Conservation (phyloP, 1,284 basidiomycete genomes). For the Sporisorium graminicola region DNA sequence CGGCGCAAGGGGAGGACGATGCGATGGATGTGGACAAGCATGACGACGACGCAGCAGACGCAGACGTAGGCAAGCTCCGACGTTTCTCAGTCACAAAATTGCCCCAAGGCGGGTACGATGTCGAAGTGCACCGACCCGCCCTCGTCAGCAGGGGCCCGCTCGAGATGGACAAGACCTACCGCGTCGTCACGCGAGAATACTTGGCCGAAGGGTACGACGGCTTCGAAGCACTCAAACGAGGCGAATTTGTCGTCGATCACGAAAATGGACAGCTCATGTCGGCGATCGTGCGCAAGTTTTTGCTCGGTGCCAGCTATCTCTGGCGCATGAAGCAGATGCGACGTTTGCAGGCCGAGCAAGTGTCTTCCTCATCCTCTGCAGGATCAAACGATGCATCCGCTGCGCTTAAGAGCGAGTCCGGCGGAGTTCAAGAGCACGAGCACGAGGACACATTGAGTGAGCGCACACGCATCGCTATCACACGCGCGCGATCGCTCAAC, state of each 20-base stretch:
- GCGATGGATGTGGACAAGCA: slow-evolving; percentile 37
- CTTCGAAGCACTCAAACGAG: slow-evolving; percentile 78
- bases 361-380: neutral
- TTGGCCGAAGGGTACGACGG: slow-evolving; percentile 81
- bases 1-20: slow-evolving; percentile 1
- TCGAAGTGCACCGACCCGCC: slow-evolving; percentile 49
- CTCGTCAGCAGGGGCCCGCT: slow-evolving; percentile 44
- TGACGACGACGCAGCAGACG: neutral
- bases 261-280: slow-evolving; percentile 87
- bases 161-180: slow-evolving; percentile 73
- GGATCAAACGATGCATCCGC: neutral
- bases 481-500: slow-evolving; percentile 33
- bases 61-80: slow-evolving; percentile 24
- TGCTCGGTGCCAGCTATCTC: slow-evolving; percentile 75
- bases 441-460: slow-evolving; percentile 26
- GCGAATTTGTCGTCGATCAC: slow-evolving; percentile 82
- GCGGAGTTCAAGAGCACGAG: neutral
- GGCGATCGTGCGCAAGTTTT: slow-evolving; percentile 83
- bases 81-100: slow-evolving; percentile 38
- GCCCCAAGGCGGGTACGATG: slow-evolving; percentile 33
- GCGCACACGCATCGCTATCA: slow-evolving; percentile 30
- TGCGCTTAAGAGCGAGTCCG: neutral
- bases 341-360: slow-evolving; percentile 15
- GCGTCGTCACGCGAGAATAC: slow-evolving; percentile 82
- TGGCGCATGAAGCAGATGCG: slow-evolving; percentile 60